phyloP scores from a whole-genome alignment of 1,284 basidiomycete species.

The Meira nashicola region DNA sequence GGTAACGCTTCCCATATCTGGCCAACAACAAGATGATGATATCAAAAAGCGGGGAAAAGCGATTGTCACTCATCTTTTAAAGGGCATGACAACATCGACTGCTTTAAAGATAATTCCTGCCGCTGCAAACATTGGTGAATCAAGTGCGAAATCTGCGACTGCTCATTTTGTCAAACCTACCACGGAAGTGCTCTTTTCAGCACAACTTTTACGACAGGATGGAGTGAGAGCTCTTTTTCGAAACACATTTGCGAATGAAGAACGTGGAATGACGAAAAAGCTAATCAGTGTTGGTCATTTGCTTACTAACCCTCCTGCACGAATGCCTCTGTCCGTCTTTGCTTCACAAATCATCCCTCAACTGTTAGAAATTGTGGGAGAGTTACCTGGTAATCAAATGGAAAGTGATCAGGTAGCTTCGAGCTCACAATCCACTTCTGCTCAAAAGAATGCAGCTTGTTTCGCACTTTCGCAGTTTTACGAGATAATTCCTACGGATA shows the following conservation, averaged over 20 bases:
- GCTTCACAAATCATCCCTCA: constrained; percentile 1
- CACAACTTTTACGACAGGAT: constrained; percentile 44
- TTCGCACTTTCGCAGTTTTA: not conserved
- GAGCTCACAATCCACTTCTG: not conserved
- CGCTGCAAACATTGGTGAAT: not conserved
- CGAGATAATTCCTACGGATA: not conserved
- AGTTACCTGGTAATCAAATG: not conserved
- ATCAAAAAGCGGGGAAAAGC: too few relatives aligned
- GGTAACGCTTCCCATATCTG: not conserved
- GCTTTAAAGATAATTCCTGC: constrained; percentile 13
- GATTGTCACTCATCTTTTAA: too few relatives aligned
- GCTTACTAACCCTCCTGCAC: constrained; percentile 3
- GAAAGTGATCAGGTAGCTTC: not conserved
- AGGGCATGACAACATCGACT: constrained; percentile 8
- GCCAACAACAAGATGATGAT: not conserved
- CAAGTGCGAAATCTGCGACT: not conserved
- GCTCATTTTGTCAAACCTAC: constrained; percentile 29
- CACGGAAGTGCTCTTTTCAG: constrained; percentile 32
- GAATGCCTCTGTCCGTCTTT: constrained; percentile 6
- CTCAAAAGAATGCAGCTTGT: constrained; percentile 7
- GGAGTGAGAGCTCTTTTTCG: constrained; percentile 25
- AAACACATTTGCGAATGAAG: constrained; percentile 23
- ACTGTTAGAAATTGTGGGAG: not conserved
- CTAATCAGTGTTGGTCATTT: constrained; percentile 8
- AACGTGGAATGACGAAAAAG: constrained; percentile 4